A percentile compares a stretch with the other conserved stretches of the same genome.
These are phyloP conservation scores for Suhomyces maxii DNA, from an alignment of 1,139 yeast genomes.

Conservation along the genomic window DNA sequence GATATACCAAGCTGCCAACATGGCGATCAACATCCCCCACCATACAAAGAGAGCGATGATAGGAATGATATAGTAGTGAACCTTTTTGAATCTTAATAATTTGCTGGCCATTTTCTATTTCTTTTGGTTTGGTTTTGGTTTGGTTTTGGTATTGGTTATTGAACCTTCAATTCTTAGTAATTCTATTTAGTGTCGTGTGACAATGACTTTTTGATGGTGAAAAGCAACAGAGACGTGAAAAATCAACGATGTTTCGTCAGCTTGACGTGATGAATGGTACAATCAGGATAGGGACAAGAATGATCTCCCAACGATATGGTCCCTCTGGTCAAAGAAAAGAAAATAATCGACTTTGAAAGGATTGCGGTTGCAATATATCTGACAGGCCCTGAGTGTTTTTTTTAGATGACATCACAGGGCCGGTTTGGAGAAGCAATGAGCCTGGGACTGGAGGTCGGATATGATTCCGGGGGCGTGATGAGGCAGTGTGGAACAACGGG, in stretches of 20 bases:
- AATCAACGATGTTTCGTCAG: background rate
- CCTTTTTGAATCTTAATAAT: conserved; percentile 18
- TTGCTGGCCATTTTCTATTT: conserved; percentile 7
- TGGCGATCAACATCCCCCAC: conserved; percentile 79
- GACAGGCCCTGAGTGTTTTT: background rate
- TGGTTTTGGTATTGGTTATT: no score
- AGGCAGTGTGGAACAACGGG: background rate
- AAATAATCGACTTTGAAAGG: background rate
- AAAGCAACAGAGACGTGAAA: background rate
- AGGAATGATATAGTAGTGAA: conserved; percentile 47
- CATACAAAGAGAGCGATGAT: conserved; percentile 56
- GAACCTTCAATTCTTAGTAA: no score
- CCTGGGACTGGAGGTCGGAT: background rate
- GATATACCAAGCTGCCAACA: conserved; percentile 66
- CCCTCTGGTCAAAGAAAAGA: background rate
- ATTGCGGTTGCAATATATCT: background rate
- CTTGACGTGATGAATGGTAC: no score
- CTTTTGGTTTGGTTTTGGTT: no score
- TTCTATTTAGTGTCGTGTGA: background rate
- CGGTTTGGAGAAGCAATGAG: background rate
- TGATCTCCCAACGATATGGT: background rate
- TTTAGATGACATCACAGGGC: background rate
- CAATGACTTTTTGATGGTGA: background rate
- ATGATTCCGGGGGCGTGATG: background rate
- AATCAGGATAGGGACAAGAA: background rate